Evolutionary conservation across 495 filamentous ascomycete genomes (phyloP), one percentile per base, ranked within the genome.

Genomic region (Hypomontagnella monticulosa): DNA sequence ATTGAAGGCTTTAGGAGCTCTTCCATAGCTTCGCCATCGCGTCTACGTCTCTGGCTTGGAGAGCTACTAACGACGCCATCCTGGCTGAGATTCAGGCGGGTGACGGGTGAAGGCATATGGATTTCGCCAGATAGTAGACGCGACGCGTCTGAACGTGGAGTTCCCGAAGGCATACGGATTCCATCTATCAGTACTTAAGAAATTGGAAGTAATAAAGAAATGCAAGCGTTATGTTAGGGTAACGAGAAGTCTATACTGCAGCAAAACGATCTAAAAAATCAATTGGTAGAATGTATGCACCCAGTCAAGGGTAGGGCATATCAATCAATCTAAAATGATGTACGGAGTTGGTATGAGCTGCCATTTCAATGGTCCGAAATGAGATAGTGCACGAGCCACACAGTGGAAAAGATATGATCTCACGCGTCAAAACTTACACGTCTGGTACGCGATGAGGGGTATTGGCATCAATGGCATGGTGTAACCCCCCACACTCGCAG

Each of bases 1-100:
- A 85, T 76, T 11, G 75, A 65, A 16, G 80, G 74, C 36, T 78
- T 79, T 12, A 86, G 73, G 1, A 86, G 75, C 19, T 81, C 76
- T 57, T 83, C 79, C 69, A 81, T 74, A 11, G 78, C 72, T 20
- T 55, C 36, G n/a, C 61, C 41, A 46, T 71, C 65, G 40, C 71
- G 51, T 43, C 72, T 78, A 19, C 67, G 66, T 69, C 76, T 79
- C 18, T 46, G 74, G 57, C 51, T 30, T 42, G 16, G 41, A 41
- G 41, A 43, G 42, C 33, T 38, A 47, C 48, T 9, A 49, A 32
- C 16, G 38, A 32, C 36, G 50, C 23, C 14, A 44, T 42, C 46
- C 50, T 54, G 41, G 46, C 38, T 61, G 10, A 44, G 53, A 19
- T 69, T 75, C 20, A 64, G 54, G 41, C 40, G 66, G 37, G 61